Percentiles rank a stretch among this genome's conserved stretches.
phyloP scores from a whole-genome alignment of 176 grass and related monocot species.

The Oryza brachyantha region DNA sequence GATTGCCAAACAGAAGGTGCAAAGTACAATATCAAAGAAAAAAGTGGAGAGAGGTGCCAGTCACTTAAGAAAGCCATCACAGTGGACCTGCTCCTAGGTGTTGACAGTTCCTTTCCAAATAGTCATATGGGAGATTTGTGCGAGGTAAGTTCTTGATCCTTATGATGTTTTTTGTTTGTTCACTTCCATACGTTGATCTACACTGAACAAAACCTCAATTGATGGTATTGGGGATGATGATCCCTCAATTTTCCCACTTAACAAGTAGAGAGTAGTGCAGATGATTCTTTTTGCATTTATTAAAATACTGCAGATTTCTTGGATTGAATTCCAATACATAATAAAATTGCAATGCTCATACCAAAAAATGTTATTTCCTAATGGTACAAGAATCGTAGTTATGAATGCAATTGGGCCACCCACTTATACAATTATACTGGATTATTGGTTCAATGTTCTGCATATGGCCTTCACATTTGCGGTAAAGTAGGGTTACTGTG shows the following conservation, averaged over 20 bases:
- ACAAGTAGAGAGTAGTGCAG: neutral
- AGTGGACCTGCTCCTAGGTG: conserved; percentile 27
- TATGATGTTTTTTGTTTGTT: conserved; percentile 14
- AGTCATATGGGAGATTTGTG: conserved; percentile 34
- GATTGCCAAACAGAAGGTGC: neutral
- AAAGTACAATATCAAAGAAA: neutral
- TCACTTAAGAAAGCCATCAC: conserved; percentile 21
- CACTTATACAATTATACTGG: too few species aligned
- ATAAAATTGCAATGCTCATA: neutral
- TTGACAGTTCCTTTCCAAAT: conserved; percentile 38
- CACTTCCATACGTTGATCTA: conserved; percentile 14
- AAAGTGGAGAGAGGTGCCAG: conserved; percentile 17
- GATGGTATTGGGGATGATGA: too few species aligned
- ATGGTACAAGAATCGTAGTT: neutral
- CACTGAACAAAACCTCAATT: neutral
- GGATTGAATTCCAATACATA: neutral
- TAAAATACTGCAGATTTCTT: neutral
- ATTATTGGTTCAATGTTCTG: too few species aligned
- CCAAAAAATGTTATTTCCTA: neutral
- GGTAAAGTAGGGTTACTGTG: too few species aligned
- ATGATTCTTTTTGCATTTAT: neutral
- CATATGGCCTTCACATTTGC: too few species aligned
- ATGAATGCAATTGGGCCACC: neutral
- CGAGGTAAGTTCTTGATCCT: conserved; percentile 33
- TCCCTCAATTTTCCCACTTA: neutral